Evolutionary conservation across 1,139 yeast species (phyloP), one percentile per base, ranked within the genome.

Genomic region (Taphrina betulina): DNA sequence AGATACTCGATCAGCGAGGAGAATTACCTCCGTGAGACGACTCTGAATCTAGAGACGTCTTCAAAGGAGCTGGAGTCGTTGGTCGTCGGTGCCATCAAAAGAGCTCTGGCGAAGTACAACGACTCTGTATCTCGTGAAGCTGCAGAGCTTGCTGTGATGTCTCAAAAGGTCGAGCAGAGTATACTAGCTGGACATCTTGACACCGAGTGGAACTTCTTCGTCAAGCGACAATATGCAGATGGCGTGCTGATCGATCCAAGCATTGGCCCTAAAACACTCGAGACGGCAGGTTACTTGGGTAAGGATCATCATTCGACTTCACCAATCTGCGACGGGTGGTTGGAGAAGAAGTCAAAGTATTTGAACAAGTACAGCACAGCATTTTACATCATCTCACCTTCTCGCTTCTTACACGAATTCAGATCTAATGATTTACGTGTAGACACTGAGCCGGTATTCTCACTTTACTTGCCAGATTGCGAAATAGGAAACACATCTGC

Each of bases 341-440:
- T 92, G 63, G 98, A 92, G 69, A 79, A 96, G 68, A 79, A 95
- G 64, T 86, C 96, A 1, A 92, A 90, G 72, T 89, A 82, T 68
- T 76, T 92, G 62, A 90, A 89, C 72, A 85, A 92, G 26, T 94
- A 89, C 70, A 81, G 95, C 3, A 79, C 82, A 63, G 95, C 95
- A 3, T 92, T 87, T 82, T 94, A 89, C 68, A 95, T 92, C 28
- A 75, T 92, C 63, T 89, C 98, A 1, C 85, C 96, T 58, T 81
- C 83, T 58, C 43, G 60, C 5, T 90, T 80, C 66, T 73, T 92
- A 58, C 97, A 92, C 68, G 98, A 92, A 71, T 87, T 92, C 71
- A 90, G 89, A 72, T 75, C 90, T 1, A 71, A 80, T 5, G 96
- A 90, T 69, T 78, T 95, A 57, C 84, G 83, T 64, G 84, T 79